Percentiles rank a stretch among this genome's conserved stretches.
phyloP scores from a whole-genome alignment of 2,329 filamentous ascomycete species.

The Passalora sequoiae region DNA sequence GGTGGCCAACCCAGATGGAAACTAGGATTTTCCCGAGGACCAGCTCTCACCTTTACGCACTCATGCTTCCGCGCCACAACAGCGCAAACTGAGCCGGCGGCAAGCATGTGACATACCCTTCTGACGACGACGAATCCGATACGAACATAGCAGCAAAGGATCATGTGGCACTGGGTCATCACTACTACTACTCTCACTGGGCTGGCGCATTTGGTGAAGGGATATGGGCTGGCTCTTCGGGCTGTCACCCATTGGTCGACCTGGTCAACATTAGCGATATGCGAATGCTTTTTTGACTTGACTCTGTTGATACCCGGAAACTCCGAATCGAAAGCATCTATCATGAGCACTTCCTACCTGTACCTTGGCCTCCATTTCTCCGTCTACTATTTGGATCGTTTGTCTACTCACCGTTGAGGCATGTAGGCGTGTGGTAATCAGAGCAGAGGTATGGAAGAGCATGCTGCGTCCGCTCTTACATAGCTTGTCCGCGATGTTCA shows the following conservation, averaged over 20 bases:
- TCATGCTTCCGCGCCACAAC: slow-evolving; percentile 4
- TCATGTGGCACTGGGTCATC: not conserved
- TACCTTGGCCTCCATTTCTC: too few species aligned
- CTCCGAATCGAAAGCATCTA: not conserved
- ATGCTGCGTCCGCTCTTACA: slow-evolving; percentile 10
- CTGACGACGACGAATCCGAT: slow-evolving; percentile 14
- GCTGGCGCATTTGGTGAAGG: not conserved
- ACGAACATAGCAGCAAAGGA: slow-evolving; percentile 1
- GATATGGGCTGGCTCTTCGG: not conserved
- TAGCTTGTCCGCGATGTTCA: slow-evolving; percentile 9
- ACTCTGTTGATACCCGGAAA: slow-evolving; percentile 4
- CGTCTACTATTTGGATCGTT: too few species aligned
- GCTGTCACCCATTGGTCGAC: not conserved
- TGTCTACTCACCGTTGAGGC: not conserved
- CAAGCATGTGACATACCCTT: slow-evolving; percentile 12
- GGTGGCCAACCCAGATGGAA: slow-evolving; percentile 19
- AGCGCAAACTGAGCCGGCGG: slow-evolving; percentile 14
- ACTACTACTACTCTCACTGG: not conserved
- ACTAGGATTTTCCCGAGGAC: slow-evolving; percentile 14
- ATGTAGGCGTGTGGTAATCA: not conserved
- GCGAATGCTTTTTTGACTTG: slow-evolving; percentile 1
- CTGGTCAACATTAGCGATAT: slow-evolving; percentile 2
- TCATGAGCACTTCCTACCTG: too few species aligned
- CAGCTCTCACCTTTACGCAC: slow-evolving; percentile 2
- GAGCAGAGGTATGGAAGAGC: too few species aligned